These are phyloP conservation scores for Ascochyta clinopodiicola DNA, from an alignment of 2,329 filamentous ascomycete genomes.

Conservation along the genomic window DNA sequence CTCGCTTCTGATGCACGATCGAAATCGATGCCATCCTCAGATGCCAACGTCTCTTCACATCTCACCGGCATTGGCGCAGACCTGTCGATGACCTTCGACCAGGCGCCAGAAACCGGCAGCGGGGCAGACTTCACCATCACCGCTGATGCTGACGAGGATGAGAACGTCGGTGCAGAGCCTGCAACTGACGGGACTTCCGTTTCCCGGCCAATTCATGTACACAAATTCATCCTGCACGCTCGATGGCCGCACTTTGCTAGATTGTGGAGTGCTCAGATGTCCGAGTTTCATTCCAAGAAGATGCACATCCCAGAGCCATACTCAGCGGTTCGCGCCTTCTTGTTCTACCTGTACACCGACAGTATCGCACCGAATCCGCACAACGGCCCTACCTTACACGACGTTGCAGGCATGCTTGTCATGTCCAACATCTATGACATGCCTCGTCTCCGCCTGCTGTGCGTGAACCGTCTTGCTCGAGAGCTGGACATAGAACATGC, in stretches of 20 bases:
- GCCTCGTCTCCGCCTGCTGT: constrained; percentile 86
- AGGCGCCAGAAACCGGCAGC: constrained; percentile 81
- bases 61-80: constrained; percentile 78
- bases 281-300: constrained; percentile 93
- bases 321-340: constrained; percentile 88
- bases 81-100: constrained; percentile 84
- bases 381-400: constrained; percentile 68
- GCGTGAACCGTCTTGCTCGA: constrained; percentile 85
- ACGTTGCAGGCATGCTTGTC: constrained; percentile 92
- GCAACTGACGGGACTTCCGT: constrained; percentile 46
- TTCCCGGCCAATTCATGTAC: constrained; percentile 88
- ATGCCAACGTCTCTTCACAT: constrained; percentile 59
- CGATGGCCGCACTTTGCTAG: constrained; percentile 97
- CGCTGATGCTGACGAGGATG: constrained; percentile 77
- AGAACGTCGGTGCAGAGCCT: constrained; percentile 65
- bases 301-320: constrained; percentile 99
- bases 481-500: constrained; percentile 95
- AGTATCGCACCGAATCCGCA: constrained; percentile 66
- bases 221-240: constrained; percentile 90
- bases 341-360: constrained; percentile 97
- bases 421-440: constrained; percentile 99
- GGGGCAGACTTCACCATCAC: constrained; percentile 92
- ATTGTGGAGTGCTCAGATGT: constrained; percentile 92
- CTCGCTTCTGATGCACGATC: constrained; percentile 55
- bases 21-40: constrained; percentile 55